Evolutionary conservation across 305 asterid species (phyloP), one percentile per base, ranked within the genome.

Genomic region (Solanum aculeatissimum): DNA sequence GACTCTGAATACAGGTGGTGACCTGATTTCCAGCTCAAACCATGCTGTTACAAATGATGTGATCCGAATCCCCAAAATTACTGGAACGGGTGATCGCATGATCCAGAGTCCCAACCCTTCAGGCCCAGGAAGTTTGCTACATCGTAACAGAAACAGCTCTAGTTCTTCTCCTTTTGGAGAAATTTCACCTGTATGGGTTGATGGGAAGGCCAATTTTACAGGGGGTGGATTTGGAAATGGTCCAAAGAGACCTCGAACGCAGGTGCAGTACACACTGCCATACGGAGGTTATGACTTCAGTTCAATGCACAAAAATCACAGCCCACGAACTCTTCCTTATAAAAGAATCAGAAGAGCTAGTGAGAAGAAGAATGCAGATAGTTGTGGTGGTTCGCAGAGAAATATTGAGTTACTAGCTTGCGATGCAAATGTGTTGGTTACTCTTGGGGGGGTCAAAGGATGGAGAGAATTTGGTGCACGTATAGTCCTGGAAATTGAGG

Each of bases 201-300:
- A 90, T 82, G 92, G 91, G 65, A 91, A 90, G 87, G 85, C 92
- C 19, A 90, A 90, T 70, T 85, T 89, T 83, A 83, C 85, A 71
- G 84, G 86, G 86, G 89, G 84, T 84, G 98, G 93, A 68, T 97
- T 97, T 82, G 89, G 95, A 72, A 92, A 85, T 85, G 98, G 98
- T 80, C 99, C 98, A 5, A 97, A 93, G 92, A 95, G 90, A 91
- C 99, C 98, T 83, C 92, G 99, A 68, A 94, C 99, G 58, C 98
- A 91, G 86, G 98, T 97, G 75, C 98, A 92, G 71, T 97, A 97
- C 90, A 89, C 97, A 75, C 83, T 94, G 91, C 98, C 99, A 86
- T 89, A 84, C 58, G 92, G 90, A 85, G 94, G 93, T 86, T 85
- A 84, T 83, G 97, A 93, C 86, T 47, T 85, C 70, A 86, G 87